phyloP scores from a whole-genome alignment of 2,329 filamentous ascomycete genomes.

The Ceratocystiopsis brevicomis region DNA sequence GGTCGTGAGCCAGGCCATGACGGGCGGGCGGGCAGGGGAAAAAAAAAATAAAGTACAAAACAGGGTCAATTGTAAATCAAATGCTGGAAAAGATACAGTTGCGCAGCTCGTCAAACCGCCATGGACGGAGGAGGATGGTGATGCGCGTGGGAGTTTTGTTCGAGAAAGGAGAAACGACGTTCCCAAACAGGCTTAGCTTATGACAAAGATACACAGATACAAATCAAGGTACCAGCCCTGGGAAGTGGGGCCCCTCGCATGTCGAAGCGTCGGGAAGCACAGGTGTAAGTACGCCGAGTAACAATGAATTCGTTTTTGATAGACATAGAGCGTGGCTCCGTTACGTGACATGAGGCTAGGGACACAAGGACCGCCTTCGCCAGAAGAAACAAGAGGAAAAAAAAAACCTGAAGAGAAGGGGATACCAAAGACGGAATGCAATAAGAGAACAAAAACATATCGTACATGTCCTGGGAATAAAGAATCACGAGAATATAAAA shows the following conservation, averaged over 20 bases:
- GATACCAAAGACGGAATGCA: neutral
- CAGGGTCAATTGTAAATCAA: neutral
- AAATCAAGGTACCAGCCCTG: neutral
- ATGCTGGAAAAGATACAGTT: neutral
- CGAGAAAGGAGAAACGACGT: too few species aligned
- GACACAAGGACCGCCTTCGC: too few species aligned
- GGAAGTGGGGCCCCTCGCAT: neutral
- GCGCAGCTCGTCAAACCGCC: neutral
- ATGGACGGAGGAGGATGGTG: neutral
- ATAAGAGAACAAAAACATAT: neutral
- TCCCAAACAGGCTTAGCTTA: too few species aligned
- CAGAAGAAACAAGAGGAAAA: neutral
- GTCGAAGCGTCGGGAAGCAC: too few species aligned
- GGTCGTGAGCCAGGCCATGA: constrained; percentile 25
- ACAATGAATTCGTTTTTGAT: neutral
- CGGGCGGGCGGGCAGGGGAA: neutral
- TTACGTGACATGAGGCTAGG: too few species aligned
- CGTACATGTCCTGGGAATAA: neutral
- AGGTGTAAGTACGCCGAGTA: neutral
- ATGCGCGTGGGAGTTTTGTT: neutral
- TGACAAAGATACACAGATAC: neutral
- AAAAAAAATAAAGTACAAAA: neutral
- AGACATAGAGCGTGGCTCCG: too few species aligned
- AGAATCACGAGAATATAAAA: neutral
- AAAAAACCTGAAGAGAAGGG: neutral